Percentiles rank a stretch among this genome's conserved stretches.
phyloP scores from a whole-genome alignment of 768 basidiomycete genomes.

The Boletus sensibilis region DNA sequence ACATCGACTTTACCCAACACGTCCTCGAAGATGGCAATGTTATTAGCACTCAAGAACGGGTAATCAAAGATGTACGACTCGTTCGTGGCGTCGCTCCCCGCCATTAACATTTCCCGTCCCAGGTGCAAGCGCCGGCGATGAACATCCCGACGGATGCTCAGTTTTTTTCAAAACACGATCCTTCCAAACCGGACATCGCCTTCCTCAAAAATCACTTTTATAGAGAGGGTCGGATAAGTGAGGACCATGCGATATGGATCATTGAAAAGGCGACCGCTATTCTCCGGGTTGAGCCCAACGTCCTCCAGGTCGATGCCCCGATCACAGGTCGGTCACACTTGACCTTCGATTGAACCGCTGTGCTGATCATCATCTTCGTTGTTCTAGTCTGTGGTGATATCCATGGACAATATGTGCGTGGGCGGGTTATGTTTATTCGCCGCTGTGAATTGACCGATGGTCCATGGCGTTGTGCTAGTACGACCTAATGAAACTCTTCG shows the following conservation, averaged over 20 bases:
- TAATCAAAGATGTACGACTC: conserved; percentile 84
- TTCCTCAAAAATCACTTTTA: conserved; percentile 99
- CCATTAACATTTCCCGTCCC: conserved; percentile 5
- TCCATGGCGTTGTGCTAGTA: conserved; percentile 47
- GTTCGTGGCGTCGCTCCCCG: background rate
- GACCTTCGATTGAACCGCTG: background rate
- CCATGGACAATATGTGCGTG: conserved; percentile 95
- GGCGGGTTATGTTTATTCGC: conserved; percentile 4
- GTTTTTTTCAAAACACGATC: conserved; percentile 85
- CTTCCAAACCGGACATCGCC: conserved; percentile 88
- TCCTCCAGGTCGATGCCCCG: conserved; percentile 93
- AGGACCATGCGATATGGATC: conserved; percentile 95
- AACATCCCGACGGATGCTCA: conserved; percentile 86
- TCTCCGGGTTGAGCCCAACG: conserved; percentile 81
- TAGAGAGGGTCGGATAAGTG: conserved; percentile 88
- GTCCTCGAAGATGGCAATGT: conserved; percentile 88
- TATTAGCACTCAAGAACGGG: conserved; percentile 91
- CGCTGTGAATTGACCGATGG: conserved; percentile 18
- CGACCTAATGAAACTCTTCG: conserved; percentile 93
- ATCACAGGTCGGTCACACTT: conserved; percentile 70
- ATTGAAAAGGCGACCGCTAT: conserved; percentile 84
- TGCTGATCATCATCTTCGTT: conserved; percentile 6
- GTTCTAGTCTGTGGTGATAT: conserved; percentile 95
- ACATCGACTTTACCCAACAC: conserved; percentile 91
- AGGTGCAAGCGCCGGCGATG: conserved; percentile 99